Evolutionary conservation across 345 rosid genomes (phyloP).

Genomic region (Salix suchowensis): DNA sequence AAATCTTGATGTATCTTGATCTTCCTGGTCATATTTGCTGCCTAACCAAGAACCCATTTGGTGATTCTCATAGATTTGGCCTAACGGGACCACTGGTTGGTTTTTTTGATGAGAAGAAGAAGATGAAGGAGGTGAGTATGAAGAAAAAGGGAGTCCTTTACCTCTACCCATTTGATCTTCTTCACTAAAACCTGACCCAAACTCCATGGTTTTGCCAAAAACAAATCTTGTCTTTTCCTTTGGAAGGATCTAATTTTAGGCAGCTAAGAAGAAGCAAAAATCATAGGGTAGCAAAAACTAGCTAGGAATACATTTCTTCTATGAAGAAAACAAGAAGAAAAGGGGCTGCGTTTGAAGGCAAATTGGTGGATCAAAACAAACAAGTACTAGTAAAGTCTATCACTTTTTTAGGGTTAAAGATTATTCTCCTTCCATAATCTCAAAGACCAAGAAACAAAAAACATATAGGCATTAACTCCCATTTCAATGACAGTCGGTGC

Average conservation of each 20-base stretch:
- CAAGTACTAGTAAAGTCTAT: neutral
- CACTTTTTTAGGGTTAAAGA: constrained; percentile 15
- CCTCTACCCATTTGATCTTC: constrained; percentile 26
- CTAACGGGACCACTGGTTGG: neutral
- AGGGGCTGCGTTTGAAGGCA: neutral
- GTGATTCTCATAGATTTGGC: constrained; percentile 10
- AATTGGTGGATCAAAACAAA: neutral
- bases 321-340: neutral
- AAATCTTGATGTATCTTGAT: constrained; percentile 21
- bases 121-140: constrained; percentile 19
- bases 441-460: neutral
- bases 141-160: constrained; percentile 23
- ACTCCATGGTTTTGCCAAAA: constrained; percentile 20
- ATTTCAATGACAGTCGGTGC: constrained; percentile 16
- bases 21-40: constrained; percentile 17
- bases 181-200: constrained; percentile 20
- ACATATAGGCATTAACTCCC: neutral
- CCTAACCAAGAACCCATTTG: constrained; percentile 39
- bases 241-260: neutral
- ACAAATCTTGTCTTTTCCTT: neutral
- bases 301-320: neutral
- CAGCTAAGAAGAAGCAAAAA: neutral
- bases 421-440: neutral
- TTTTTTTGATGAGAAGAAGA: constrained; percentile 3
- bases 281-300: neutral